Percentiles rank a stretch among this genome's conserved stretches.
phyloP scores from a whole-genome alignment of 805 yeast genomes.

The Isabelozyma rhagii region DNA sequence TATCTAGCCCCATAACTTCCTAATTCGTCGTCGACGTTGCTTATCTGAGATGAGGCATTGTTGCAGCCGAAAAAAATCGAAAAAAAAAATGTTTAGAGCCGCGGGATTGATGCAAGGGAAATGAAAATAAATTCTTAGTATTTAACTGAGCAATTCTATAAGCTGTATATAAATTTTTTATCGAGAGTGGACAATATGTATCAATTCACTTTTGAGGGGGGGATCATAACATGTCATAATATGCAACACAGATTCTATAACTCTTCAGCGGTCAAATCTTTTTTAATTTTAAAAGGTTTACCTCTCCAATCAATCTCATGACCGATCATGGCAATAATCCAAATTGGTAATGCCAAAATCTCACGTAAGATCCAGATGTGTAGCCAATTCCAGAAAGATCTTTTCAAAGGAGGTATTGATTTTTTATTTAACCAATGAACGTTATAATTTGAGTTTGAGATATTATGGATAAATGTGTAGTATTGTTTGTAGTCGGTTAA shows the following conservation, averaged over 20 bases:
- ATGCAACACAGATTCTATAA: slow-evolving; percentile 11
- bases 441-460: slow-evolving; percentile 9
- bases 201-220: background rate
- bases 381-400: slow-evolving; percentile 22
- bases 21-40: background rate
- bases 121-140: no score
- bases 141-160: no score
- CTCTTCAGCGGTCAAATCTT: slow-evolving; percentile 77
- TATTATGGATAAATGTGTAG: slow-evolving; percentile 35
- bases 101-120: background rate
- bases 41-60: background rate
- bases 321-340: slow-evolving; percentile 80
- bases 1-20: background rate
- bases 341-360: slow-evolving; percentile 72
- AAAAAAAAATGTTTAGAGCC: no score
- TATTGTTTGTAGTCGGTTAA: slow-evolving; percentile 61
- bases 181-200: no score
- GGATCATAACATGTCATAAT: background rate
- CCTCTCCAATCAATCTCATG: slow-evolving; percentile 78
- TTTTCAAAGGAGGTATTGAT: slow-evolving; percentile 12
- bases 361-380: slow-evolving; percentile 67
- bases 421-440: slow-evolving; percentile 26
- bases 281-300: slow-evolving; percentile 65
- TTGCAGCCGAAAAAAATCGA: no score
- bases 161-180: no score